Percentiles rank a stretch among this genome's conserved stretches.
Evolutionary conservation across 805 yeast species (phyloP).

Genomic region (Wickerhamiella occidentalis): DNA sequence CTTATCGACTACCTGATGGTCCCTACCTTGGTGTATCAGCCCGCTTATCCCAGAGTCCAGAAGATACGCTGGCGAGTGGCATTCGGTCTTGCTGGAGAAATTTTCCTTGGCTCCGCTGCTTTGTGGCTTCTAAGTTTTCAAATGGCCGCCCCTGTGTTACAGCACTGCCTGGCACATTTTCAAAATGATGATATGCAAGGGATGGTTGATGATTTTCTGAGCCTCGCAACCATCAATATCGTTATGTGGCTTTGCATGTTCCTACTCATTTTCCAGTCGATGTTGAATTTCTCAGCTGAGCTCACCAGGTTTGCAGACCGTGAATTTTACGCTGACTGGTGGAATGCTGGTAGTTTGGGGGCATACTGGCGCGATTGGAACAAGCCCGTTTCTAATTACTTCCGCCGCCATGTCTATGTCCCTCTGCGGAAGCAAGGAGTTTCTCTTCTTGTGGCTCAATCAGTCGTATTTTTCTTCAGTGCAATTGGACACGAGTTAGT

Average conservation of each 20-base stretch:
- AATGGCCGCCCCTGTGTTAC: conserved; percentile 36
- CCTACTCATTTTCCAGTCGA: conserved; percentile 33
- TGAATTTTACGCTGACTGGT: conserved; percentile 38
- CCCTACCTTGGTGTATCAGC: conserved; percentile 39
- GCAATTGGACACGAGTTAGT: conserved; percentile 37
- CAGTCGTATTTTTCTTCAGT: conserved; percentile 33
- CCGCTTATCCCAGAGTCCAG: conserved; percentile 33
- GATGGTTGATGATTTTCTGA: conserved; percentile 30
- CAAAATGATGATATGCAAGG: conserved; percentile 21
- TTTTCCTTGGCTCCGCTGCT: conserved; percentile 25
- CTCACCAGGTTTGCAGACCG: conserved; percentile 35
- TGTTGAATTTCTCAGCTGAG: conserved; percentile 35
- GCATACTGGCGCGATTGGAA: conserved; percentile 40
- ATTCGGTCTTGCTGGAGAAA: conserved; percentile 29
- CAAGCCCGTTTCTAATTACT: conserved; percentile 34
- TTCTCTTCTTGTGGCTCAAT: conserved; percentile 24
- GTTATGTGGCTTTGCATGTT: conserved; percentile 36
- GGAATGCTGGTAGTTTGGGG: conserved; percentile 39
- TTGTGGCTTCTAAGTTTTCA: conserved; percentile 32
- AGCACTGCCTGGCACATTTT: conserved; percentile 26
- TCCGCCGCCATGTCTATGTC: conserved; percentile 33
- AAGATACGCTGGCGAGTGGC: conserved; percentile 27
- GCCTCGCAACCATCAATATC: conserved; percentile 33
- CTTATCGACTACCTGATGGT: conserved; percentile 34
- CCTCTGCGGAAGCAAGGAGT: conserved; percentile 31